Evolutionary conservation across 2,329 filamentous ascomycete species (phyloP).

Genomic region (Fusarium sp.): DNA sequence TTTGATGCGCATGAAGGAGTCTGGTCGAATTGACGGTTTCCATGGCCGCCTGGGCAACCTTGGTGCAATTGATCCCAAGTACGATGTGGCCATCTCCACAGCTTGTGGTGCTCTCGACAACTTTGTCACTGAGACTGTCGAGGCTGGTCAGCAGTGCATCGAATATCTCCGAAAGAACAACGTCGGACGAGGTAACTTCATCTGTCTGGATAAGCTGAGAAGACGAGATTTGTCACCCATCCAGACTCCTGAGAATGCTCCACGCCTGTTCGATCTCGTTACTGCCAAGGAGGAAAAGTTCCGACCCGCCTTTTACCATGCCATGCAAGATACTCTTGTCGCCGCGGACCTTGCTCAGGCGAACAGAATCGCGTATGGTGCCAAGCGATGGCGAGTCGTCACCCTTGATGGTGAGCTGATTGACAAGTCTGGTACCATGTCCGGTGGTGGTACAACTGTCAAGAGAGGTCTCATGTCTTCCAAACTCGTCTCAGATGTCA

Average conservation of each 20-base stretch:
- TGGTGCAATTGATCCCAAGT: conserved; percentile 91
- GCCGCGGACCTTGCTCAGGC: conserved; percentile 94
- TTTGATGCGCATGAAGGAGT: conserved; percentile 94
- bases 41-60: conserved; percentile 95
- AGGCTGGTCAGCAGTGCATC: conserved; percentile 97
- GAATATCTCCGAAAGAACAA: conserved; percentile 98
- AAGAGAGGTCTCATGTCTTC: conserved; percentile 97
- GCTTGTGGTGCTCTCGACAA: conserved; percentile 93
- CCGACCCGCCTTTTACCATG: conserved; percentile 91
- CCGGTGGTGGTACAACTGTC: conserved; percentile 90
- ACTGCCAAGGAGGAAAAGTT: conserved; percentile 90
- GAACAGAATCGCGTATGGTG: conserved; percentile 95
- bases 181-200: conserved; percentile 95
- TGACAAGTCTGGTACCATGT: conserved; percentile 99
- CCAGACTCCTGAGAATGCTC: conserved; percentile 90
- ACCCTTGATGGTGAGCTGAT: conserved; percentile 96
- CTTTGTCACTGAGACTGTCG: conserved; percentile 95
- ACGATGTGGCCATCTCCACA: conserved; percentile 98
- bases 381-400: conserved; percentile 93
- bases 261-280: conserved; percentile 92
- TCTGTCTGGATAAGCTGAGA: conserved; percentile 89
- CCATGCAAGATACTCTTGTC: conserved; percentile 94
- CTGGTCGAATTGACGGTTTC: conserved; percentile 96
- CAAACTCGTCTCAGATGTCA: conserved; percentile 87
- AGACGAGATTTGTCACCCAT: conserved; percentile 82